Evolutionary conservation across 1,284 basidiomycete species (phyloP).

Genomic region (Pseudozyma sp.): DNA sequence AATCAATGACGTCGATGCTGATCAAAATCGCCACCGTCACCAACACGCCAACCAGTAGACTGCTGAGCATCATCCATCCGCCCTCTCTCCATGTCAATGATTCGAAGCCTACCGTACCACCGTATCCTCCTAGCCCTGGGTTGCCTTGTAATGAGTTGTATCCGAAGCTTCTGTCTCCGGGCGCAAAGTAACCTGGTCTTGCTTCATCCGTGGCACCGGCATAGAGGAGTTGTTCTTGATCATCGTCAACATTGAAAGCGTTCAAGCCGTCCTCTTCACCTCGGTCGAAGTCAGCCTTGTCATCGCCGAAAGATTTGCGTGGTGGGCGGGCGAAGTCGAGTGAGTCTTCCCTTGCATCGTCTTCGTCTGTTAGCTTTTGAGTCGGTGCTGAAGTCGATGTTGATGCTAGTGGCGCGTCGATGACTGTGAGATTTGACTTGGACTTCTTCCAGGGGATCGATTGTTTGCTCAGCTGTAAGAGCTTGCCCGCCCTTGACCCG

Average conservation of each 20-base stretch:
- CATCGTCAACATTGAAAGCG: conserved; percentile 35
- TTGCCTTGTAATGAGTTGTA: conserved; percentile 23
- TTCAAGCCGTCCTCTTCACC: conserved; percentile 6
- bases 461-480: conserved; percentile 21
- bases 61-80: conserved; percentile 42
- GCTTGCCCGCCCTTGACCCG: conserved; percentile 13
- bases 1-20: conserved; percentile 54
- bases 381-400: not conserved
- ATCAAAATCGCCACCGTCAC: conserved; percentile 48
- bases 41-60: conserved; percentile 21
- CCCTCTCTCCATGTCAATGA: conserved; percentile 31
- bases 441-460: conserved; percentile 30
- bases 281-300: conserved; percentile 10
- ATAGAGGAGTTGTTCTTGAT: conserved; percentile 32
- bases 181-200: conserved; percentile 26
- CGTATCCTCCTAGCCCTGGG: conserved; percentile 7
- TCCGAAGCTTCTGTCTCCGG: conserved; percentile 31
- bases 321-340: conserved; percentile 19
- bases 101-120: conserved; percentile 39
- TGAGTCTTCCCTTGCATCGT: conserved; percentile 13
- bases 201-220: conserved; percentile 10
- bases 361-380: not conserved
- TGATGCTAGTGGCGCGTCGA: not conserved
- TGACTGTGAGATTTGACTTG: conserved; percentile 3
- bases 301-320: not conserved